phyloP scores from a whole-genome alignment of 2,329 filamentous ascomycete species.

The Pseudocercospora crystallina region DNA sequence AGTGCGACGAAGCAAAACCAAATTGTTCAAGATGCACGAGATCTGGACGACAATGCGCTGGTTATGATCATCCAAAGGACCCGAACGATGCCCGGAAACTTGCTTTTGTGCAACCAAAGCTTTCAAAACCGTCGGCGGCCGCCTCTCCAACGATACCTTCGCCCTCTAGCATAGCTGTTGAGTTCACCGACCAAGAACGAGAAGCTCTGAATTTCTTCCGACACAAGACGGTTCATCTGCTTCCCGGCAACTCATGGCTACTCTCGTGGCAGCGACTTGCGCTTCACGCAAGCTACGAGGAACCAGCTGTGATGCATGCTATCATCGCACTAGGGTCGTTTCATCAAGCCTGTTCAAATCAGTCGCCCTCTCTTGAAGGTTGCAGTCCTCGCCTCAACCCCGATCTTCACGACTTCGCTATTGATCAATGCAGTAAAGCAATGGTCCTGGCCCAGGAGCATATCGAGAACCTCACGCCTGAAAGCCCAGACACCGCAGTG shows the following conservation, averaged over 20 bases:
- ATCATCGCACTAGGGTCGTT: constrained; percentile 2
- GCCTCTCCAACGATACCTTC: neutral
- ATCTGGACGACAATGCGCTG: neutral
- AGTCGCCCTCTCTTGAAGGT: no score
- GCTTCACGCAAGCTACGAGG: neutral
- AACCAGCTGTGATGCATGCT: constrained; percentile 3
- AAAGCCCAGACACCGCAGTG: neutral
- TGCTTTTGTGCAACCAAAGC: neutral
- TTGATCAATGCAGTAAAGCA: constrained; percentile 5
- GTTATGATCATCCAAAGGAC: neutral
- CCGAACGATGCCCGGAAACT: neutral
- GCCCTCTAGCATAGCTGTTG: neutral
- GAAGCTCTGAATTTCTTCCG: constrained; percentile 4
- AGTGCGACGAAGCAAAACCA: neutral
- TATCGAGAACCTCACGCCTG: neutral
- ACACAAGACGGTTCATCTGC: neutral
- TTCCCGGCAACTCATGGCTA: constrained; percentile 4
- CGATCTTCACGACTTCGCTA: constrained; percentile 1
- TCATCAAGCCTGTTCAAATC: neutral
- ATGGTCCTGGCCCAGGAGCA: constrained; percentile 1
- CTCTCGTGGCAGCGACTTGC: constrained; percentile 2
- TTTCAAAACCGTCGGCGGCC: neutral
- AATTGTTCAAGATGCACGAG: neutral
- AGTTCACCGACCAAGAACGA: neutral
- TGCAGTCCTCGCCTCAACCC: neutral